Evolutionary conservation across 768 basidiomycete species (phyloP), one percentile per base, ranked within the genome.

Genomic region (Leucogyrophana mollusca): DNA sequence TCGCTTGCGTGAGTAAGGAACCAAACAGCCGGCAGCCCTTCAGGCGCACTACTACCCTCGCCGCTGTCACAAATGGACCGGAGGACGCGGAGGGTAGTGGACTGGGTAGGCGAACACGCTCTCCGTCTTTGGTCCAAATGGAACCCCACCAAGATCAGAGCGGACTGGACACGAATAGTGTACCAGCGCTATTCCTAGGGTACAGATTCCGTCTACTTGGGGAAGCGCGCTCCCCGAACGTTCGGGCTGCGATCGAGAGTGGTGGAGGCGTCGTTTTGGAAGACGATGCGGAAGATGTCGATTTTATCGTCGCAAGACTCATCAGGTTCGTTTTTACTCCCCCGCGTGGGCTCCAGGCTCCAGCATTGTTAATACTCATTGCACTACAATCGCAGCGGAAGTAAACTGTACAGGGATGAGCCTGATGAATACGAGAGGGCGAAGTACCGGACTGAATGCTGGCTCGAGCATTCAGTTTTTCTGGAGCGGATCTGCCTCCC

Each of bases 381-480:
- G n/a, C n/a, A n/a, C n/a, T n/a, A n/a, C n/a, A n/a, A n/a, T n/a
- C n/a, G 7, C 47, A 90, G 88, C 56, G 88, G 87, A 21, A 87
- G 84, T 54, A 80, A 80, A 51, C 52, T 87, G n/a, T 88, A 74
- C 53, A 67, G 64, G 3, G 73, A 77, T 24, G 87, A 89, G 58
- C 58, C 63, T 4, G 80, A 83, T 43, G 64, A 68, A 6, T 9
- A 27, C 1, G 56, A 72, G 51, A 73, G 78, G 37, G 45, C 54
- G 3, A 84, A 81, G 54, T 90, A 83, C 56, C 79, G 93, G 35
- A 95, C 94, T 0, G 94, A 96, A 63, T 94, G 90, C 60, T 97
- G 94, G 94, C 72, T 97, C 1, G 94, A 97, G 62, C 79, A 79
- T 35, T 95, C 90, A 56, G 76, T 92, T 11, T 85, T 79, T 44